These are phyloP conservation scores for Adiantum capillusveneris DNA, from an alignment of 75 land plant species.

Conservation along the genomic window DNA sequence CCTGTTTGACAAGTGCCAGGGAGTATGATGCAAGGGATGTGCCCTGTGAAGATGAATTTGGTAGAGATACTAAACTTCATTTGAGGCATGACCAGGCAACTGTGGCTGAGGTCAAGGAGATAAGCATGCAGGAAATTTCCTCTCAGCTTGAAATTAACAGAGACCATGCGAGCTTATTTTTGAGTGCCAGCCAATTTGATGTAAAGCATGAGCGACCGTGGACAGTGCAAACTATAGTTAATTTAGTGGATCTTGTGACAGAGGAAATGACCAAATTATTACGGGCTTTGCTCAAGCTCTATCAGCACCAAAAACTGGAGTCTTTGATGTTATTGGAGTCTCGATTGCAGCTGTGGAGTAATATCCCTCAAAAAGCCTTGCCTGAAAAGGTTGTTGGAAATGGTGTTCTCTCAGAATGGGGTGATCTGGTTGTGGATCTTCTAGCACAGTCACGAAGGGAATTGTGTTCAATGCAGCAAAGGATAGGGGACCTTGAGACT, in stretches of 20 bases:
- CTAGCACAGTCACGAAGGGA: constrained; percentile 5
- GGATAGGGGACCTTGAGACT: not conserved
- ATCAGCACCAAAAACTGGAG: not conserved
- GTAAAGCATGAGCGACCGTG: not conserved
- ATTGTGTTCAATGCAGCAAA: constrained; percentile 3
- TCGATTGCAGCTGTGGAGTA: constrained; percentile 7
- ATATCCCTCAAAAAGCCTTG: constrained; percentile 6
- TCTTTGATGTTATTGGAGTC: not conserved
- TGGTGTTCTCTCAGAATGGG: constrained; percentile 14
- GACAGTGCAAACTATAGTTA: constrained; percentile 6
- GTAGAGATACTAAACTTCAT: too few species aligned
- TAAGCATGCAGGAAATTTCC: too few species aligned
- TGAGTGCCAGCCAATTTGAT: not conserved
- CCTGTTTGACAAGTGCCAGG: too few species aligned
- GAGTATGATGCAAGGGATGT: too few species aligned
- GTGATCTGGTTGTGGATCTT: constrained; percentile 4
- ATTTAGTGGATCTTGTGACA: constrained; percentile 8
- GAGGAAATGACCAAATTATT: constrained; percentile 16
- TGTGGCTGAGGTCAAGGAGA: too few species aligned
- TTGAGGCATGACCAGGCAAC: too few species aligned
- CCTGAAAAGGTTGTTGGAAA: not conserved
- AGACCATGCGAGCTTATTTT: too few species aligned
- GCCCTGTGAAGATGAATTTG: too few species aligned
- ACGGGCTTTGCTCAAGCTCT: not conserved
- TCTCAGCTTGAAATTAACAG: too few species aligned